A percentile compares a stretch with the other conserved stretches of the same genome.
These are phyloP conservation scores for Fusarium dlaminii DNA, from an alignment of 2,329 filamentous ascomycete species.

Conservation along the genomic window DNA sequence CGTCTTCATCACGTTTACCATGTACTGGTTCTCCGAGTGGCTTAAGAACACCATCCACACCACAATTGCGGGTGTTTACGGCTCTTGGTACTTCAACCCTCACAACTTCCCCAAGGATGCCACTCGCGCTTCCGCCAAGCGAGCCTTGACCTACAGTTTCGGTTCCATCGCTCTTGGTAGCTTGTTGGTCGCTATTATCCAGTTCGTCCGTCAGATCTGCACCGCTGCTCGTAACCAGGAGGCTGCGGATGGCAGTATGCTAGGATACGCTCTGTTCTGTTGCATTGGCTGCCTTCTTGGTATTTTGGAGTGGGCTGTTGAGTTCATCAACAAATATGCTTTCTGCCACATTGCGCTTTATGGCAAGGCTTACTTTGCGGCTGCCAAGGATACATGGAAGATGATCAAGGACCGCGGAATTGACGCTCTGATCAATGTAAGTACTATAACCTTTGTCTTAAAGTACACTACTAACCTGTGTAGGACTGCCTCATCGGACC, in stretches of 20 bases:
- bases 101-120: constrained; percentile 77
- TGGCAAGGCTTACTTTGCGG: constrained; percentile 85
- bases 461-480: constrained; percentile 17
- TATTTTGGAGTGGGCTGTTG: constrained; percentile 83
- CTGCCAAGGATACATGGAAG: constrained; percentile 88
- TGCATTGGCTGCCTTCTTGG: constrained; percentile 79
- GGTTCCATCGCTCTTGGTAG: constrained; percentile 90
- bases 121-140: constrained; percentile 83
- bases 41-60: constrained; percentile 94
- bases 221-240: constrained; percentile 75
- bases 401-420: constrained; percentile 94
- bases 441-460: not conserved
- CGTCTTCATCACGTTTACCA: constrained; percentile 88
- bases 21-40: constrained; percentile 94
- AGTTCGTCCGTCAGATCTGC: constrained; percentile 83
- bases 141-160: constrained; percentile 89
- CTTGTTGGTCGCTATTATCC: constrained; percentile 85
- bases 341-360: constrained; percentile 95
- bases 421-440: constrained; percentile 82
- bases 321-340: constrained; percentile 91
- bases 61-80: constrained; percentile 87
- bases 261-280: constrained; percentile 75
- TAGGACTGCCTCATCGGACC: constrained; percentile 81
- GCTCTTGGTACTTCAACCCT: constrained; percentile 88
- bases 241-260: constrained; percentile 73